Percentiles rank a stretch among this genome's conserved stretches.
phyloP scores from a whole-genome alignment of 2,329 filamentous ascomycete species.

The Nemania sp. region DNA sequence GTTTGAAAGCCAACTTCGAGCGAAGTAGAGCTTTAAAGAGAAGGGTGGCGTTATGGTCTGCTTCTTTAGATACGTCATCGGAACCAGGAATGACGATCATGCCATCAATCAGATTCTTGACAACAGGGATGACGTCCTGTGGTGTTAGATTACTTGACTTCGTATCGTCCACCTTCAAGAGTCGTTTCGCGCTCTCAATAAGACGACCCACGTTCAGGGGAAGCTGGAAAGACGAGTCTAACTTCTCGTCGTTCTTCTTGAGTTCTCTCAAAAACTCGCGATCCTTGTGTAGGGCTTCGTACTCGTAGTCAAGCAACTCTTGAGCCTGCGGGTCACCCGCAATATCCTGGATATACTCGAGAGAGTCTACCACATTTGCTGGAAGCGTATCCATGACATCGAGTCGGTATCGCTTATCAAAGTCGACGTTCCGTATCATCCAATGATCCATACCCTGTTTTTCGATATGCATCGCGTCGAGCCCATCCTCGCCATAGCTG shows the following conservation, averaged over 20 bases:
- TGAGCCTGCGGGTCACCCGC: constrained; percentile 87
- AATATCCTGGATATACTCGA: constrained; percentile 87
- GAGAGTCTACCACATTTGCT: constrained; percentile 67
- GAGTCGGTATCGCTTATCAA: constrained; percentile 80
- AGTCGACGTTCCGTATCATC: constrained; percentile 74
- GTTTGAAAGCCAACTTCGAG: constrained; percentile 89
- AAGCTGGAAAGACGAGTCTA: constrained; percentile 84
- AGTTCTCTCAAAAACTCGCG: constrained; percentile 74
- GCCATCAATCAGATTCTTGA: constrained; percentile 73
- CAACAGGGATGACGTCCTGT: constrained; percentile 79
- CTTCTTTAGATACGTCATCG: constrained; percentile 81
- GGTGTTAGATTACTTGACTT: constrained; percentile 89
- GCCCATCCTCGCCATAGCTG: constrained; percentile 94
- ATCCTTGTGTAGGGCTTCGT: constrained; percentile 74
- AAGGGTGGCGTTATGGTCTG: constrained; percentile 83
- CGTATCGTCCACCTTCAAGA: constrained; percentile 86
- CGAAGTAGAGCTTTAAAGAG: constrained; percentile 91
- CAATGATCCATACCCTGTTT: constrained; percentile 88
- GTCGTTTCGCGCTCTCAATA: constrained; percentile 84
- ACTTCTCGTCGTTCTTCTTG: constrained; percentile 64
- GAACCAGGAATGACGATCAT: constrained; percentile 85
- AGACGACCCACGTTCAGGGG: constrained; percentile 91
- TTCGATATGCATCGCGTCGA: constrained; percentile 92
- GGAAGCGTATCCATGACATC: constrained; percentile 74
- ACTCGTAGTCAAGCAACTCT: constrained; percentile 84